Base-by-base conservation (phyloP, 768 basidiomycete species). In the Suillus americanus region DNA sequence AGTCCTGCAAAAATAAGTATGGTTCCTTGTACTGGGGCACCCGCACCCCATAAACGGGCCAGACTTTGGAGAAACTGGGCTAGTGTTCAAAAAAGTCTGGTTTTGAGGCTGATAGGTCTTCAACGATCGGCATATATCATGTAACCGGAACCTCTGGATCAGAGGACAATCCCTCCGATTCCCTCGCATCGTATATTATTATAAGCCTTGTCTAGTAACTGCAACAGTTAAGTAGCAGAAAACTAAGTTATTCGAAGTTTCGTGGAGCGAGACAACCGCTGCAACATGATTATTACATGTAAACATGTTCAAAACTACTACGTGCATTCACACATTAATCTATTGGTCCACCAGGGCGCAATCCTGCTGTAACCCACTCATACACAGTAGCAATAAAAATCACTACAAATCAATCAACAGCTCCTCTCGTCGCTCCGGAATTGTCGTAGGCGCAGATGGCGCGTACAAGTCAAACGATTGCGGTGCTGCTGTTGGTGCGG, bases 371-470 rank as follows among this genome's bases (percentile, higher is more conserved):
- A 16, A 56, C 38, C 37, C 38, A 40, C 25, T 30, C 25, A 41
- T n/a, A 41, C 38, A 59, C 57, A 1, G 14, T 16, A 37, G 10
- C 14, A 41, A 57, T 9, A 18, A 28, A 54, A 35, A n/a, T 7
- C 25, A 59, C 40, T 65, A 80, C 57, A 83, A 60, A 41, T 83
- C 82, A 65, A 84, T 83, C 75, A 83, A 69, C 68, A 81, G 67
- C 56, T 81, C 82, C 64, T 91, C 90, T 77, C 89, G 85, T 71
- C 89, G 84, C 66, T 89, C 88, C 43, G 80, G 79, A n/a, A 84
- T 73, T 7, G 78, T 82, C 45, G 78, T 73, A 5, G 85, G 81
- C 54, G 78, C 78, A 20, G 86, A 78, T 5, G 84, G 73, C 10
- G 74, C 78, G 69, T 88, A 86, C 72, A 81, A 67, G 33, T 83